These are phyloP conservation scores for Fusarium verrucosum DNA, from an alignment of 2,329 filamentous ascomycete genomes.

Conservation along the genomic window DNA sequence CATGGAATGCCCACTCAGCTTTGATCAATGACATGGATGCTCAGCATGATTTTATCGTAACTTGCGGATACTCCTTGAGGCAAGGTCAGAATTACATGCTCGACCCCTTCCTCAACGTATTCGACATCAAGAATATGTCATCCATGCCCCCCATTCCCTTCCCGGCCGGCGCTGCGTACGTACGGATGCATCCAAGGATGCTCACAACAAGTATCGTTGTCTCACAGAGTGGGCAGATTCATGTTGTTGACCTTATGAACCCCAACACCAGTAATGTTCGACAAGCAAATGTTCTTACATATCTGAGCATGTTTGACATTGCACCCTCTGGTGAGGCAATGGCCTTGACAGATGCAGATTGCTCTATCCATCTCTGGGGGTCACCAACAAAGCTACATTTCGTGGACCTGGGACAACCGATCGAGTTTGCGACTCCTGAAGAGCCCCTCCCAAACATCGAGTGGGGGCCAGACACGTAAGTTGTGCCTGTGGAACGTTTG, in stretches of 20 bases:
- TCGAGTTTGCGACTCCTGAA: conserved; percentile 77
- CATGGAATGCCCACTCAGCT: conserved; percentile 89
- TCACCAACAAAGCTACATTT: conserved; percentile 87
- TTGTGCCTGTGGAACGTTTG: conserved; percentile 4
- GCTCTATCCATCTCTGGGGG: conserved; percentile 85
- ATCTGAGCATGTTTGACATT: conserved; percentile 83
- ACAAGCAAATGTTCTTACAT: conserved; percentile 79
- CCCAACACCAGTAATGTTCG: conserved; percentile 86
- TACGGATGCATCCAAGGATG: conserved; percentile 96
- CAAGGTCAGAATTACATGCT: conserved; percentile 79
- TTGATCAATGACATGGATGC: conserved; percentile 97
- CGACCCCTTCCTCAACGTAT: conserved; percentile 93
- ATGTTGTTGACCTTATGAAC: conserved; percentile 95
- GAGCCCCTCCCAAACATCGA: conserved; percentile 68
- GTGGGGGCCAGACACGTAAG: conserved; percentile 76
- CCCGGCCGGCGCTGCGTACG: conserved; percentile 90
- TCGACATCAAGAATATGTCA: conserved; percentile 89
- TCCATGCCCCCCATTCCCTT: conserved; percentile 92
- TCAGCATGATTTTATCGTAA: conserved; percentile 92
- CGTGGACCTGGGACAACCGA: conserved; percentile 79
- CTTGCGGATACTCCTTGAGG: conserved; percentile 89
- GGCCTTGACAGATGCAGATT: conserved; percentile 81
- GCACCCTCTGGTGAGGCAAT: conserved; percentile 88
- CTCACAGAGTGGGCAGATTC: conserved; percentile 91
- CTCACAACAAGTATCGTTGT: conserved; percentile 94